phyloP scores from a whole-genome alignment of 164 flowering plant species.

The Tetracentron sinense region DNA sequence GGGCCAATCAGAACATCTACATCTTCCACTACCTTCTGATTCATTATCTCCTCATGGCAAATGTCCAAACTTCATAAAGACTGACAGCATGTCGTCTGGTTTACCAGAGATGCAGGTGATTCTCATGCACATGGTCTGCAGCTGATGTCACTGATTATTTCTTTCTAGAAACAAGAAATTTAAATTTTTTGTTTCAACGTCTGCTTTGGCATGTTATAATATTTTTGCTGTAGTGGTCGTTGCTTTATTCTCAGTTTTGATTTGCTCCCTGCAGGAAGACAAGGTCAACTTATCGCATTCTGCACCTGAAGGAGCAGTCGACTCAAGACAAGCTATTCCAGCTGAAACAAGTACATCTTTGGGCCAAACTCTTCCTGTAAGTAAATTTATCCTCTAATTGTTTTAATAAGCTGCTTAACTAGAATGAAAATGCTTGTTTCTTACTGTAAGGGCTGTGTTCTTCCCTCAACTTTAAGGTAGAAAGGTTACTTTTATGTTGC shows the following conservation, averaged over 20 bases:
- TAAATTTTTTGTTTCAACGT: too few species aligned
- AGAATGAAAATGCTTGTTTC: too few species aligned
- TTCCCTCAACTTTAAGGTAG: constrained; percentile 8
- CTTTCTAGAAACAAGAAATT: too few species aligned
- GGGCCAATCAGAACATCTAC: constrained; percentile 11
- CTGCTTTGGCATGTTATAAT: not conserved
- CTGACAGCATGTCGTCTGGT: constrained; percentile 19
- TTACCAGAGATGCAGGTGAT: constrained; percentile 34
- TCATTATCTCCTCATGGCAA: constrained; percentile 21
- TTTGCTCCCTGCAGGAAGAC: constrained; percentile 25
- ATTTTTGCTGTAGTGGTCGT: not conserved
- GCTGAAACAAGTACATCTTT: constrained; percentile 7
- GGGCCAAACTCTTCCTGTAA: too few species aligned
- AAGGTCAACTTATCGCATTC: constrained; percentile 11
- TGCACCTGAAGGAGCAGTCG: constrained; percentile 16
- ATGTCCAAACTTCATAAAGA: constrained; percentile 19
- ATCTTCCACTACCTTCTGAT: constrained; percentile 14
- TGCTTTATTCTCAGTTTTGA: not conserved
- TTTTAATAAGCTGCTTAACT: too few species aligned
- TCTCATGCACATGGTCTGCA: constrained; percentile 6
- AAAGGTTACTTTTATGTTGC: not conserved
- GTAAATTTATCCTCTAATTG: too few species aligned
- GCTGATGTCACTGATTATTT: not conserved
- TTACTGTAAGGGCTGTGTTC: not conserved
- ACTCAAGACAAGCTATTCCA: constrained; percentile 4